Evolutionary conservation across 495 filamentous ascomycete species (phyloP).

Genomic region (Cryomyces antarcticus): DNA sequence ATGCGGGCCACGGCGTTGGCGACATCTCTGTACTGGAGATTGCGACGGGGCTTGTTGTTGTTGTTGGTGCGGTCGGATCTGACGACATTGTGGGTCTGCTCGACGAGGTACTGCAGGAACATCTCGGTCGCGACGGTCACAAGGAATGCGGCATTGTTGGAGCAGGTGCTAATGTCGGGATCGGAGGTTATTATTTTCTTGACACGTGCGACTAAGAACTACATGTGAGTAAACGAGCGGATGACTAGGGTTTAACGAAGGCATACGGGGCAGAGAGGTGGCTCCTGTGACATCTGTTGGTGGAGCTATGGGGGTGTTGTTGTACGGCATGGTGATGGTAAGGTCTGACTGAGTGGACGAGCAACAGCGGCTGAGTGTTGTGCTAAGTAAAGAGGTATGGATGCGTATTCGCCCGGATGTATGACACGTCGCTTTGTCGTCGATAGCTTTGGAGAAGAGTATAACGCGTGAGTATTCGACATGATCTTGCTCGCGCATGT

Average conservation of each 20-base stretch:
- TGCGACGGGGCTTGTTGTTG: conserved; percentile 55
- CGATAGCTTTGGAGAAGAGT: not conserved
- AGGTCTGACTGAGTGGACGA: too few relatives aligned
- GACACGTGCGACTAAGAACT: conserved; percentile 56
- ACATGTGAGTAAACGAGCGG: not conserved
- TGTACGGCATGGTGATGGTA: conserved; percentile 53
- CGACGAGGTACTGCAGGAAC: conserved; percentile 84
- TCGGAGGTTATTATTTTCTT: conserved; percentile 86
- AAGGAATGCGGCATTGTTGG: conserved; percentile 85
- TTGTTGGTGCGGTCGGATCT: conserved; percentile 42
- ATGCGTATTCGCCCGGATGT: not conserved
- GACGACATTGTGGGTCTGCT: conserved; percentile 70
- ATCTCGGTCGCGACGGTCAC: conserved; percentile 87
- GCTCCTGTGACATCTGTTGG: conserved; percentile 69
- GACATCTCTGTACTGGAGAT: conserved; percentile 90
- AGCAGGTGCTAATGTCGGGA: conserved; percentile 63
- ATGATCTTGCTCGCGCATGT: too few relatives aligned
- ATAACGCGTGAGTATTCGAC: too few relatives aligned
- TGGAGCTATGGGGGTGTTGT: conserved; percentile 60
- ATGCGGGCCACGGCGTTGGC: conserved; percentile 73
- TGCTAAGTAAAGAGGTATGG: too few relatives aligned
- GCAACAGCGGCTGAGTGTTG: too few relatives aligned
- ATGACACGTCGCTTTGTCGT: not conserved
- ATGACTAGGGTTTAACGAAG: not conserved
- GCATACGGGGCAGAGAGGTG: conserved; percentile 66